Conservation (phyloP, 2,329 filamentous ascomycete genomes). For the Aspergillus sp. region DNA sequence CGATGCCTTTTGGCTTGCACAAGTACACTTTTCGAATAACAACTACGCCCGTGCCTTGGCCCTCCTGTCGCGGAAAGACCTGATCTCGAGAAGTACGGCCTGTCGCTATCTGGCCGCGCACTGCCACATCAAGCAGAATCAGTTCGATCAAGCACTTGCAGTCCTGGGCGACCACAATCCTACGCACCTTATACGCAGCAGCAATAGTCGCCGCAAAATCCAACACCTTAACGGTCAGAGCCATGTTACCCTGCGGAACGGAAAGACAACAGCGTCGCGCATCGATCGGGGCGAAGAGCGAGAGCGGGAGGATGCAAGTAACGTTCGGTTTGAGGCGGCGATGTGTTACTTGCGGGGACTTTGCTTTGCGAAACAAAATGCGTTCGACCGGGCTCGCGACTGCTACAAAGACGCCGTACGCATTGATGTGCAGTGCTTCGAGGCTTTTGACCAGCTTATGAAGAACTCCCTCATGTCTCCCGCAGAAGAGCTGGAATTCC, state of each 20-base stretch:
- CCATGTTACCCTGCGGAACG: constrained; percentile 52
- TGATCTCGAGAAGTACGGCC: constrained; percentile 73
- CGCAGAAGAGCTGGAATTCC: constrained; percentile 84
- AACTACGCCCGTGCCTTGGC: constrained; percentile 92
- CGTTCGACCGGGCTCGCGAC: constrained; percentile 94
- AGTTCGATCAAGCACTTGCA: constrained; percentile 83
- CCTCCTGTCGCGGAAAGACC: constrained; percentile 79
- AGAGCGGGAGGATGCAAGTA: constrained; percentile 69
- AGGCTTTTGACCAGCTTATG: constrained; percentile 97
- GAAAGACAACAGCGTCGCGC: constrained; percentile 50
- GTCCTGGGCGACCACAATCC: constrained; percentile 92
- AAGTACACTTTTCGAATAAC: constrained; percentile 92
- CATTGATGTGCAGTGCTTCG: constrained; percentile 97
- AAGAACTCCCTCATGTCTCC: constrained; percentile 90
- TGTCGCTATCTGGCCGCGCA: constrained; percentile 92
- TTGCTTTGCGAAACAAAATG: constrained; percentile 95
- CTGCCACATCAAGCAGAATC: constrained; percentile 88
- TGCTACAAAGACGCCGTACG: constrained; percentile 97
- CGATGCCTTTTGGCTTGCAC: constrained; percentile 97
- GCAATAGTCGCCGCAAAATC: constrained; percentile 69
- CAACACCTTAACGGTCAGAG: constrained; percentile 62
- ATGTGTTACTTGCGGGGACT: constrained; percentile 96
- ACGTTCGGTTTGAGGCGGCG: constrained; percentile 85
- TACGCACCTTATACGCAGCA: constrained; percentile 76
- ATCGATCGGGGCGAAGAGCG: constrained; percentile 61